Conservation (phyloP, 2,329 filamentous ascomycete species). For the Xylariaceae sp. region DNA sequence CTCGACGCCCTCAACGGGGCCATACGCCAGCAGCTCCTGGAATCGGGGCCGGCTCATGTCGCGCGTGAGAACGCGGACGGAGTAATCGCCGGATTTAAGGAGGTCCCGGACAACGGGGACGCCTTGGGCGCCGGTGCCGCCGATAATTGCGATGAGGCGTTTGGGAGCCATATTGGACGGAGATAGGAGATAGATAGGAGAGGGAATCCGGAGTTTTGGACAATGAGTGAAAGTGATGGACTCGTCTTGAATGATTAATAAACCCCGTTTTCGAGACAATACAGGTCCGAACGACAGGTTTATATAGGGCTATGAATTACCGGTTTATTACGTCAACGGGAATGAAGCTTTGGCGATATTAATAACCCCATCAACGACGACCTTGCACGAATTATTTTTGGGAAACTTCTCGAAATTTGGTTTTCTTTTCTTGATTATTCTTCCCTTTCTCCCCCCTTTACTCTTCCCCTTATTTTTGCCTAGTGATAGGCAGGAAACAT, state of each 20-base stretch:
- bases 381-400: no score
- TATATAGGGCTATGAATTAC: no score
- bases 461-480: no score
- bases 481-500: no score
- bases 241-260: neutral
- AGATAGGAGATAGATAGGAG: neutral
- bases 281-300: no score
- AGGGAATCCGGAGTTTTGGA: neutral
- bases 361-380: no score
- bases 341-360: no score
- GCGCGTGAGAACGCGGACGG: conserved; percentile 44
- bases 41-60: conserved; percentile 39
- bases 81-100: conserved; percentile 39
- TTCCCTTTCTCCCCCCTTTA: no score
- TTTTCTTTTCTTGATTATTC: no score
- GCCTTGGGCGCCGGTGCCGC: conserved; percentile 49
- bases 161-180: conserved; percentile 26
- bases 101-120: conserved; percentile 42
- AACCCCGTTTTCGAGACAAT: neutral
- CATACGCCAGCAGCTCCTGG: conserved; percentile 37
- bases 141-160: conserved; percentile 36
- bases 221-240: neutral
- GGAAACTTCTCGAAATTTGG: no score
- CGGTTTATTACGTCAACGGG: no score
- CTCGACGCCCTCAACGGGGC: conserved; percentile 42